Conservation (phyloP, 2,329 filamentous ascomycete species). For the Sporothrix phasma region DNA sequence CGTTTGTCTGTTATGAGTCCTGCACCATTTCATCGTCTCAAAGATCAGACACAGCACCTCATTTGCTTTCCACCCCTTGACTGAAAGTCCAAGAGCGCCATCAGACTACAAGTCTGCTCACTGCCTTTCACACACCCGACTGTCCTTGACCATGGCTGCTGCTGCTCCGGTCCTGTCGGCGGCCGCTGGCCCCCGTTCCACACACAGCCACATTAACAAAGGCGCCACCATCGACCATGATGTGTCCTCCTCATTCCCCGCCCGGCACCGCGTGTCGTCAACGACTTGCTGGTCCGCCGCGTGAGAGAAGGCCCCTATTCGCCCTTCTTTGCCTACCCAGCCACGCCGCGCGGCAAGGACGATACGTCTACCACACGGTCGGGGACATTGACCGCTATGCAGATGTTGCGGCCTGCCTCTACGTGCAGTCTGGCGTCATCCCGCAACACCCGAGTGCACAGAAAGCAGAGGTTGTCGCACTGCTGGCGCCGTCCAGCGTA, state of each 20-base stretch:
- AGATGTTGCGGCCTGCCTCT: constrained; percentile 1
- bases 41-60: neutral
- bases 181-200: neutral
- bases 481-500: constrained; percentile 44
- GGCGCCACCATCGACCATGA: neutral
- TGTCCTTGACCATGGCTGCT: neutral
- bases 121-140: neutral
- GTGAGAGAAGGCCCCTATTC: neutral
- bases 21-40: neutral
- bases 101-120: neutral
- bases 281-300: constrained; percentile 1
- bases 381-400: constrained; percentile 8
- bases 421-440: constrained; percentile 1
- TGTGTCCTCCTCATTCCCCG: neutral
- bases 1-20: too few relatives aligned
- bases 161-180: neutral
- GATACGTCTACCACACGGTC: constrained; percentile 10
- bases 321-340: constrained; percentile 9
- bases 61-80: neutral
- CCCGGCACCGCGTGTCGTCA: neutral
- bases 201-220: neutral
- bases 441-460: constrained; percentile 17
- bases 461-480: constrained; percentile 31
- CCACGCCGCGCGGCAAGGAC: constrained; percentile 5
- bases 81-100: neutral